These are phyloP conservation scores for Scleroderma citrinum DNA, from an alignment of 768 basidiomycete species.

Conservation along the genomic window DNA sequence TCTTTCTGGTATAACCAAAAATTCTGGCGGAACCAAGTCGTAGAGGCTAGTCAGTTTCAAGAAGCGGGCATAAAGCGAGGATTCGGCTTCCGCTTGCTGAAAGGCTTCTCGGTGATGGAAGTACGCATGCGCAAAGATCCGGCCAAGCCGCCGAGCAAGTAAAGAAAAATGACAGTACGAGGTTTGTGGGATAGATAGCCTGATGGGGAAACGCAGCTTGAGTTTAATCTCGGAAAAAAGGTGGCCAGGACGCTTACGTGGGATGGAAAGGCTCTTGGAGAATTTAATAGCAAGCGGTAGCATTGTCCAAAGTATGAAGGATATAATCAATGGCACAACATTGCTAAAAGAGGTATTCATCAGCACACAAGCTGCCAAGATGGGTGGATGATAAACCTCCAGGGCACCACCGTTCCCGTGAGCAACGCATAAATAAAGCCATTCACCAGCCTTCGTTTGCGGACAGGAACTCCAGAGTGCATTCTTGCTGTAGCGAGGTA, in stretches of 20 bases:
- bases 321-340: constrained; percentile 99
- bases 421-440: constrained; percentile 94
- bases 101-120: constrained; percentile 92
- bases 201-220: constrained; percentile 23
- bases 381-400: constrained; percentile 49
- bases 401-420: constrained; percentile 85
- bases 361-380: constrained; percentile 12
- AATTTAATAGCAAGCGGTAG: constrained; percentile 88
- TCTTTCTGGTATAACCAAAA: constrained; percentile 70
- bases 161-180: constrained; percentile 88
- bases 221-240: constrained; percentile 12
- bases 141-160: constrained; percentile 83
- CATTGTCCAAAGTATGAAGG: constrained; percentile 87
- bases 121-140: constrained; percentile 96
- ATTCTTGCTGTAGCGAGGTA: constrained; percentile 80
- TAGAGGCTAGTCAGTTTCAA: constrained; percentile 75
- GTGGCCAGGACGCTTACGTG: constrained; percentile 46
- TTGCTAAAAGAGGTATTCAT: constrained; percentile 46
- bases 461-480: constrained; percentile 82
- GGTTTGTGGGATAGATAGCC: constrained; percentile 72
- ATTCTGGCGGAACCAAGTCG: constrained; percentile 75
- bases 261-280: constrained; percentile 87
- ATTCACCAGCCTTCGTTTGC: constrained; percentile 98
- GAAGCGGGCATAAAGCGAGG: constrained; percentile 85
- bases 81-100: constrained; percentile 86